A percentile compares a stretch with the other conserved stretches of the same genome.
Conservation (phyloP, 768 basidiomycete genomes). For the Suillus weaverae region DNA sequence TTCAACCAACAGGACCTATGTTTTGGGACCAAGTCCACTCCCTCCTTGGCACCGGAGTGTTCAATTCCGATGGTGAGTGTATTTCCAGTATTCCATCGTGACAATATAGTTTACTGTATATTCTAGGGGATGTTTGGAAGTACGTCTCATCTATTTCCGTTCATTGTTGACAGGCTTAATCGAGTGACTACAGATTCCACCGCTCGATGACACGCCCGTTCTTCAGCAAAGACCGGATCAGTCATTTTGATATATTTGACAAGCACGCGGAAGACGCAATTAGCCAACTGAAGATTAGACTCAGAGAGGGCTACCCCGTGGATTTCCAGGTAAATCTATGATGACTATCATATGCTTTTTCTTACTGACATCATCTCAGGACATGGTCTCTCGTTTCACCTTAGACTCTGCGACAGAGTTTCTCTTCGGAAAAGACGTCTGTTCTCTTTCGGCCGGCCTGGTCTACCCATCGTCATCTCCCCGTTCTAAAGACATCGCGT, state of each 20-base stretch:
- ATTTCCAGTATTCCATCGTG: neutral
- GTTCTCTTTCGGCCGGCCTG: conserved; percentile 40
- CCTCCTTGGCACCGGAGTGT: conserved; percentile 39
- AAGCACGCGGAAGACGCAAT: conserved; percentile 35
- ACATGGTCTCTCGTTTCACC: conserved; percentile 46
- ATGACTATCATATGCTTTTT: conserved; percentile 6
- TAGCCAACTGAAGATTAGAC: conserved; percentile 31
- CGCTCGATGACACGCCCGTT: conserved; percentile 44
- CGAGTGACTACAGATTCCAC: conserved; percentile 33
- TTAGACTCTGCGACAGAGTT: conserved; percentile 61
- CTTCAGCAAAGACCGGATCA: conserved; percentile 40
- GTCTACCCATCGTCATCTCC: conserved; percentile 29
- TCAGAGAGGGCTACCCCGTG: conserved; percentile 38
- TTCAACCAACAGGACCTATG: conserved; percentile 20
- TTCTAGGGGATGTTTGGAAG: conserved; percentile 41
- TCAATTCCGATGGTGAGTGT: conserved; percentile 40
- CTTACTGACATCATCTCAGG: conserved; percentile 20
- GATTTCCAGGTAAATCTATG: conserved; percentile 38
- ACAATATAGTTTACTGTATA: neutral
- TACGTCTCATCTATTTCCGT: conserved; percentile 14
- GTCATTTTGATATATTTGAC: conserved; percentile 43
- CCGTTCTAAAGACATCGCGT: conserved; percentile 21
- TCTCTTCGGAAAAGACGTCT: conserved; percentile 46
- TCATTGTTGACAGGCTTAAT: conserved; percentile 1
- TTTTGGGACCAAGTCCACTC: conserved; percentile 25